phyloP scores from a whole-genome alignment of 2,329 filamentous ascomycete species.

The Alternaria sp. region DNA sequence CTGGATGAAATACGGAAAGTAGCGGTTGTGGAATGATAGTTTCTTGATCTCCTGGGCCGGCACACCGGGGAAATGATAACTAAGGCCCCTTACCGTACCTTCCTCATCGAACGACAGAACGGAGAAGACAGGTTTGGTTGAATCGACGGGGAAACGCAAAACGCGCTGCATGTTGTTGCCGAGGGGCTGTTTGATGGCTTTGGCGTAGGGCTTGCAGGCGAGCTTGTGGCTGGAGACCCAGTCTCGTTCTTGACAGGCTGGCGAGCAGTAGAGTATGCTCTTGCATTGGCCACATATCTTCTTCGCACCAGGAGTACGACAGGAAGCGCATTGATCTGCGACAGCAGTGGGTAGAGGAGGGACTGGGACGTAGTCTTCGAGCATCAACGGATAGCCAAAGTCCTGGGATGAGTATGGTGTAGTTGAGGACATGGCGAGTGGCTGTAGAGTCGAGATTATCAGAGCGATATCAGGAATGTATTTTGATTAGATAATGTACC shows the following conservation, averaged over 20 bases:
- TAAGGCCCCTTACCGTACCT: background rate
- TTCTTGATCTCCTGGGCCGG: slow-evolving; percentile 8
- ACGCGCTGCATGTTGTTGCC: background rate
- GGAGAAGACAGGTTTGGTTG: slow-evolving; percentile 1
- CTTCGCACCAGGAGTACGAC: slow-evolving; percentile 1
- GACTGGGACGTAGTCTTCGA: slow-evolving; percentile 10
- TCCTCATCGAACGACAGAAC: slow-evolving; percentile 3
- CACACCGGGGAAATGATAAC: background rate
- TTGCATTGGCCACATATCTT: slow-evolving; percentile 15
- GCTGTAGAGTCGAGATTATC: background rate
- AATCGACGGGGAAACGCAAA: slow-evolving; percentile 1
- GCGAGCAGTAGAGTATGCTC: slow-evolving; percentile 17
- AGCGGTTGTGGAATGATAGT: slow-evolving; percentile 15
- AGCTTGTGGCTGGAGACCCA: slow-evolving; percentile 13
- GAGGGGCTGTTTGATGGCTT: background rate
- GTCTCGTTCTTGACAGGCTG: slow-evolving; percentile 10
- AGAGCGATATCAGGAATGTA: background rate
- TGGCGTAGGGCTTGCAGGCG: slow-evolving; percentile 6
- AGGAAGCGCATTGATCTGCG: slow-evolving; percentile 10
- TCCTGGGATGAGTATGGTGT: slow-evolving; percentile 7
- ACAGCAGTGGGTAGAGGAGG: background rate
- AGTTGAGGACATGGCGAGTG: background rate
- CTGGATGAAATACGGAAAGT: slow-evolving; percentile 12
- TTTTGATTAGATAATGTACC: background rate
- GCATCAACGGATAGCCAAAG: slow-evolving; percentile 11